Evolutionary conservation across 345 rosid genomes (phyloP).

Genomic region (Aquilaria sinensis): DNA sequence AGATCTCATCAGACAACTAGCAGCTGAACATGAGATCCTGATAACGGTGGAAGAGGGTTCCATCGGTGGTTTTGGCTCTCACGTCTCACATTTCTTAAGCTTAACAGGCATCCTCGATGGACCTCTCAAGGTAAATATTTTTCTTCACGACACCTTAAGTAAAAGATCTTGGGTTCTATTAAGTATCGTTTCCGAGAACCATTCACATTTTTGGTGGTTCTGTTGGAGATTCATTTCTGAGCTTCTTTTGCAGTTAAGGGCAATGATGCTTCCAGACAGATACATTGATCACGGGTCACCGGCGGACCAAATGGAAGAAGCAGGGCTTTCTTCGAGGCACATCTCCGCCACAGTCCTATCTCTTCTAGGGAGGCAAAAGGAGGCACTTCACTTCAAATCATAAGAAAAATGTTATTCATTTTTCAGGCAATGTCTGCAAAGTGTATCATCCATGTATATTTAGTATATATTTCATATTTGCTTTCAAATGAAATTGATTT

Average conservation of each 20-base stretch:
- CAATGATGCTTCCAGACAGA: conserved; percentile 73
- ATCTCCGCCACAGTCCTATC: conserved; percentile 55
- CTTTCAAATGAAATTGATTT: no score
- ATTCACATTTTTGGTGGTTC: not conserved
- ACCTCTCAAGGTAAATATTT: conserved; percentile 47
- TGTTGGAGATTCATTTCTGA: conserved; percentile 5
- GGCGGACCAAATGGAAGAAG: conserved; percentile 50
- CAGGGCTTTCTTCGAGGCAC: conserved; percentile 58
- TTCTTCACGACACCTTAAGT: not conserved
- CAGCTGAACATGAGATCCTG: conserved; percentile 65
- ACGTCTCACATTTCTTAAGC: conserved; percentile 70
- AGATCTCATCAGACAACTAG: conserved; percentile 53
- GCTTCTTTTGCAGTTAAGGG: conserved; percentile 40
- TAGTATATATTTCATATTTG: no score
- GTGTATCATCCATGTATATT: no score
- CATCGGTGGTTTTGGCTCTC: conserved; percentile 85
- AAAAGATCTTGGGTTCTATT: conserved; percentile 1
- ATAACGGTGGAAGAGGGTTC: conserved; percentile 87
- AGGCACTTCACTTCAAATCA: conserved; percentile 40
- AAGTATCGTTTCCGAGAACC: not conserved
- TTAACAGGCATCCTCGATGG: conserved; percentile 73
- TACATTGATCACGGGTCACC: conserved; percentile 66
- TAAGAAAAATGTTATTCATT: no score
- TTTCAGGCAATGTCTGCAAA: no score
- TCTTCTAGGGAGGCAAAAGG: conserved; percentile 49